Evolutionary conservation across 345 rosid genomes (phyloP).

Genomic region (Mangifera indica): DNA sequence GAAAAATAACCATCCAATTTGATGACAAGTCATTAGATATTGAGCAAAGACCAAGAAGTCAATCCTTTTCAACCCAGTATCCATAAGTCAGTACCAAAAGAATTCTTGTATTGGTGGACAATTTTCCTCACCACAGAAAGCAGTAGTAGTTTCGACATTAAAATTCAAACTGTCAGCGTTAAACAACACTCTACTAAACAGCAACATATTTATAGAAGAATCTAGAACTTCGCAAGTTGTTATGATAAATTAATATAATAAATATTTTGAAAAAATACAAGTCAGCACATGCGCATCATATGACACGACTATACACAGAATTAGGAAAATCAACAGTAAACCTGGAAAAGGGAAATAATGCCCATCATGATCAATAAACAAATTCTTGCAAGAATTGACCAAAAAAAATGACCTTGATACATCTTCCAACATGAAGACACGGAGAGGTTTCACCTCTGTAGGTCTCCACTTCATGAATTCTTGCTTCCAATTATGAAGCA

Average conservation of each 20-base stretch:
- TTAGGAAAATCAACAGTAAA: background rate
- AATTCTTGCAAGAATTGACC: background rate
- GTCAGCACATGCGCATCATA: background rate
- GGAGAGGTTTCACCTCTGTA: conserved; percentile 80
- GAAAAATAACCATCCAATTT: background rate
- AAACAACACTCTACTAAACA: background rate
- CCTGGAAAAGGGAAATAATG: background rate
- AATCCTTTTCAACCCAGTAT: background rate
- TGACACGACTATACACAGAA: background rate
- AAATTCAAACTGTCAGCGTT: background rate
- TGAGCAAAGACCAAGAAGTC: background rate
- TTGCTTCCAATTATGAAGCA: conserved; percentile 96
- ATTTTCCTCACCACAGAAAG: background rate
- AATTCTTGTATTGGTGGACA: background rate
- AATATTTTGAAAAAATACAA: background rate
- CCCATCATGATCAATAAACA: conserved; percentile 1
- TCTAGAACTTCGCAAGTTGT: background rate
- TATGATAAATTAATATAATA: background rate
- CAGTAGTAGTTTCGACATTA: background rate
- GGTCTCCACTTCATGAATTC: conserved; percentile 97
- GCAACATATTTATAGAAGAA: background rate
- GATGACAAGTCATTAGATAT: background rate
- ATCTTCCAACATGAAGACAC: conserved; percentile 93
- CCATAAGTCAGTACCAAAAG: background rate
- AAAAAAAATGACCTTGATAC: conserved; percentile 61